Evolutionary conservation across 202 grass and related monocot species (phyloP).

Genomic region (Saccharum hybrid): DNA sequence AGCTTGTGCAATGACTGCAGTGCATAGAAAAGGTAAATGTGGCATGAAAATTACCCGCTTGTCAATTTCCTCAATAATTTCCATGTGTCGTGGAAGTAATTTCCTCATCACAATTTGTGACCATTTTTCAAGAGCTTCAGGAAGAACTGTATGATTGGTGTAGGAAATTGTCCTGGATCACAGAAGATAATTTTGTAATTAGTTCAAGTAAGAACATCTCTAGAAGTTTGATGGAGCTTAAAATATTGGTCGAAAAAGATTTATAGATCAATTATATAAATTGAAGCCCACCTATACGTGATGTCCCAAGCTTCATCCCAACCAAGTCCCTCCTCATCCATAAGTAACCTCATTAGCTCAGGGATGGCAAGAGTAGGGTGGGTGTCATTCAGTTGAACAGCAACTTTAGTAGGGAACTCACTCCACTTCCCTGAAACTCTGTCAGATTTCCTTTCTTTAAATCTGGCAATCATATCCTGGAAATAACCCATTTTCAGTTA

Average conservation of each 20-base stretch:
- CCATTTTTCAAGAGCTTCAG: slow-evolving; percentile 99
- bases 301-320: slow-evolving; percentile 98
- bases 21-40: slow-evolving; percentile 3
- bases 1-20: slow-evolving; percentile 43
- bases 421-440: slow-evolving; percentile 70
- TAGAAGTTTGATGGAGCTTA: slow-evolving; percentile 19
- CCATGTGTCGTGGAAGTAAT: slow-evolving; percentile 93
- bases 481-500: slow-evolving; percentile 37
- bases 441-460: slow-evolving; percentile 85
- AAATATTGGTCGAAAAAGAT: slow-evolving; percentile 38
- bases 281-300: slow-evolving; percentile 63
- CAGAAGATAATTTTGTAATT: slow-evolving; percentile 10
- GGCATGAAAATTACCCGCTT: slow-evolving; percentile 64
- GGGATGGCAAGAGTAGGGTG: slow-evolving; percentile 98
- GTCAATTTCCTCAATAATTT: slow-evolving; percentile 97
- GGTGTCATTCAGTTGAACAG: slow-evolving; percentile 98
- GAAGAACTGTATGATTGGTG: slow-evolving; percentile 98
- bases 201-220: slow-evolving; percentile 16
- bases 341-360: slow-evolving; percentile 93
- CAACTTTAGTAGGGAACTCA: slow-evolving; percentile 89
- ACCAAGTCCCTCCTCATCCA: slow-evolving; percentile 91
- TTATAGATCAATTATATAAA: slow-evolving; percentile 37
- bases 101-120: slow-evolving; percentile 94
- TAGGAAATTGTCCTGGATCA: slow-evolving; percentile 79
- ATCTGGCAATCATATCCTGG: slow-evolving; percentile 98